Conservation (phyloP, 148 eudicot genomes). For the Silene latifolia region DNA sequence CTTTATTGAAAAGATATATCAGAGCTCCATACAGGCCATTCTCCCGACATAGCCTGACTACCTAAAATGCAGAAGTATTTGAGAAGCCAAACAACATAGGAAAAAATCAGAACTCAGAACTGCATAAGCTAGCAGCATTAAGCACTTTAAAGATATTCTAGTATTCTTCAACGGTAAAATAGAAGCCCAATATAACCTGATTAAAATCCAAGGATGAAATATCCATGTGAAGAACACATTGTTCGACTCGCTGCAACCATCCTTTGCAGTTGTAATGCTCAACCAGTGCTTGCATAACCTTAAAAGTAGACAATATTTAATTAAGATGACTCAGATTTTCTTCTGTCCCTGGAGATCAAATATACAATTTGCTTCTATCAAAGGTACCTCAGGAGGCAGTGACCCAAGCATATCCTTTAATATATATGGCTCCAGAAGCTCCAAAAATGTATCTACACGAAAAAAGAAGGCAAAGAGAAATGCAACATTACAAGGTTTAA, state of each 20-base stretch:
- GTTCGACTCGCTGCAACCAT: slow-evolving; percentile 96
- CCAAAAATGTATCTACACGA: slow-evolving; percentile 71
- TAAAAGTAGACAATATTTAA: slow-evolving; percentile 19
- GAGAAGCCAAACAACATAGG: neutral
- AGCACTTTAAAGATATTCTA: neutral
- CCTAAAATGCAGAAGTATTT: slow-evolving; percentile 37
- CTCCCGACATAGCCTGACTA: slow-evolving; percentile 83
- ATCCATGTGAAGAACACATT: slow-evolving; percentile 98
- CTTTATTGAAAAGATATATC: slow-evolving; percentile 88
- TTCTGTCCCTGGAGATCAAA: neutral
- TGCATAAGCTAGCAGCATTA: slow-evolving; percentile 8
- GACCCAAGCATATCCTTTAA: slow-evolving; percentile 96
- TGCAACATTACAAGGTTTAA: neutral
- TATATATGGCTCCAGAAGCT: slow-evolving; percentile 97
- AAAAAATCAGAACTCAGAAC: neutral
- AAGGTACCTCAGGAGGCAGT: slow-evolving; percentile 82
- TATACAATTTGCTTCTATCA: neutral
- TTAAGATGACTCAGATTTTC: neutral
- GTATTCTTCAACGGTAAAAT: slow-evolving; percentile 4
- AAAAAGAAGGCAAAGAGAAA: slow-evolving; percentile 17
- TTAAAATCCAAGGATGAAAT: slow-evolving; percentile 94
- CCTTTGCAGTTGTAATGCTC: slow-evolving; percentile 89
- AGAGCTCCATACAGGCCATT: slow-evolving; percentile 86
- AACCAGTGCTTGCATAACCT: slow-evolving; percentile 98
- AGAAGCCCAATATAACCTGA: slow-evolving; percentile 49